Evolutionary conservation across 768 basidiomycete species (phyloP).

Genomic region (Serpula lacrymans): DNA sequence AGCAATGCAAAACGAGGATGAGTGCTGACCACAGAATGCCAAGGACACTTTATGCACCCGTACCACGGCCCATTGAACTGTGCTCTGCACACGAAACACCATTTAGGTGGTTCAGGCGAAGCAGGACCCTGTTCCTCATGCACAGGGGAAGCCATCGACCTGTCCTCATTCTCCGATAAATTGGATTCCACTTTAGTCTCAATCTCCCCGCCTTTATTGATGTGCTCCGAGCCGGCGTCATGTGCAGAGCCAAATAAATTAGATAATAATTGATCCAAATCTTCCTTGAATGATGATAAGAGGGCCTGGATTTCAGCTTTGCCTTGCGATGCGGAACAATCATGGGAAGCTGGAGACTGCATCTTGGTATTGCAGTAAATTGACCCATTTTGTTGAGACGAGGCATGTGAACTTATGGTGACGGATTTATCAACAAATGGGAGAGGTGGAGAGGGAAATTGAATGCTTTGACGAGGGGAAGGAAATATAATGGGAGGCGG

Average conservation of each 20-base stretch:
- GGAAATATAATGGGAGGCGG: conserved; percentile 35
- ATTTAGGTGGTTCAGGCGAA: conserved; percentile 9
- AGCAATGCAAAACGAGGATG: not conserved
- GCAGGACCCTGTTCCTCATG: no score
- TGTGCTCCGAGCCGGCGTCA: no score
- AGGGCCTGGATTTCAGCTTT: conserved; percentile 48
- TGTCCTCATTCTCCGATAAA: no score
- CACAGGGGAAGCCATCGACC: no score
- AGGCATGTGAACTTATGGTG: conserved; percentile 7
- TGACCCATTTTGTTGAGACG: no score
- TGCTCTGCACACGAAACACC: conserved; percentile 30
- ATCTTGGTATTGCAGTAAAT: conserved; percentile 15
- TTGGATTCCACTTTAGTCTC: no score
- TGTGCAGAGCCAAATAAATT: no score
- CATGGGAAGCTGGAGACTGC: conserved; percentile 18
- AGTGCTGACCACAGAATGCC: conserved; percentile 27
- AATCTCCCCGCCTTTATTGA: no score
- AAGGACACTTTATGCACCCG: conserved; percentile 28
- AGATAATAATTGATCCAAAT: conserved; percentile 51
- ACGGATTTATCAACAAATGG: not conserved
- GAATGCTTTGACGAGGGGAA: conserved; percentile 1
- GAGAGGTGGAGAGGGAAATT: not conserved
- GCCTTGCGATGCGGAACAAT: conserved; percentile 44
- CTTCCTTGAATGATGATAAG: conserved; percentile 48
- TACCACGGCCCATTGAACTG: conserved; percentile 24